Base-by-base conservation (phyloP, 345 rosid genomes). In the Sapria himalayana region DNA sequence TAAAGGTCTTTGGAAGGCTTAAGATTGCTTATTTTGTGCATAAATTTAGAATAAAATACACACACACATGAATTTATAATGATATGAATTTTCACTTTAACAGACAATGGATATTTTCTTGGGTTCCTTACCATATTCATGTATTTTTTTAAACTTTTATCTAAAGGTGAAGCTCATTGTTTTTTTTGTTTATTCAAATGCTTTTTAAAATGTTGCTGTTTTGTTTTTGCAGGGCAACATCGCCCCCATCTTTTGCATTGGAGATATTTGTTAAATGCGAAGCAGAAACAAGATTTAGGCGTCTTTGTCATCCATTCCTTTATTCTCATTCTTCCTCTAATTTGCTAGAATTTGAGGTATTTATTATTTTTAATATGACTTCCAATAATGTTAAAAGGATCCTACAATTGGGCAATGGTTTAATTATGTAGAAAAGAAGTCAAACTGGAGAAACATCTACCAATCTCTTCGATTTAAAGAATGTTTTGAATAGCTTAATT, bases 241-340 rank as follows among this genome's bases (percentile, higher is more conserved):
- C 78, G 35, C 98, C 98, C 39, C 94, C 93, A 46, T 89, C 98
- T 20, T 89, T 89, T 74, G 98, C 98, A 50, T 61, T 89, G 74
- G 98, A 89, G 64, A 94, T 79, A 14, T 89, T 89, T 54, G 98
- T 82, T 50, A 80, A 70, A 54, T 85, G 89, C 29, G 85, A 72
- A 61, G 91, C 93, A 36, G 93, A 89, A 66, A 70, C 93, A 33
- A 74, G 81, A 49, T 89, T 89, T 56, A 76, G 91, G 65, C 93
- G 98, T 59, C 89, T 89, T 27, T 89, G 94, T 61, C 93, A 82
- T 49, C 93, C 98, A 15, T 82, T 89, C 58, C 67, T 89, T 29
- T 89, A 76, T 72, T 74, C 98, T 37, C 93, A 86, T 60, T 78
- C 98, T 42, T 82, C 98, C 25, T 80, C 98, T 41, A 79, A 89